Base-by-base conservation (phyloP, 148 eudicot genomes). In the Vaccinium darrowii region DNA sequence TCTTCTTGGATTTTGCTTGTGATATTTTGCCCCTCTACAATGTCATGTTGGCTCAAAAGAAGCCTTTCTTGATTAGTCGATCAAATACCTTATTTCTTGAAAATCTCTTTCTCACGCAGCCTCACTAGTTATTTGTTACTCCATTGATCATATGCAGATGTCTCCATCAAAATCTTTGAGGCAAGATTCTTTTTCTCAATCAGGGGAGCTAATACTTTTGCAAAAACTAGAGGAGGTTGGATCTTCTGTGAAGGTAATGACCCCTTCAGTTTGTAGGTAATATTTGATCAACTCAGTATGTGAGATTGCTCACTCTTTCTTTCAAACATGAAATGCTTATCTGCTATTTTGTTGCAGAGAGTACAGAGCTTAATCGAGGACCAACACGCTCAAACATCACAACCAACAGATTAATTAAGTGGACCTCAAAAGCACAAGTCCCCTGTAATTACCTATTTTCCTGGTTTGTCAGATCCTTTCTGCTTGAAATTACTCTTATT, bases 221-320 rank as follows among this genome's bases (percentile, higher is more conserved):
- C 95, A 95, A 87, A 95, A 93, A 81, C 81, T 95, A 54, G 98
- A 93, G 85, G 95, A 95, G 84, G 94, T 95, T 85, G 95, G 90
- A 74, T 91, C 87, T 77, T 94, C 95, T 79, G 90, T 94, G 72
- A 95, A 91, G 98, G 98, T 95, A 91, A 49, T 71, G 76, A 81
- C 39, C 16, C 79, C 10, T 47, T 47, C 13, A 36, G 5, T 63
- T 15, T 63, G 1, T 81, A 76, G 15, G 62, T 39, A 43, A 9
- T 72, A 62, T 7, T 57, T 30, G 18, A 33, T 21, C 25, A 36
- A 50, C 47, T 7, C 25, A 23, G 13, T 27, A 25, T 33, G 16
- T 1, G 4, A 14, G 23, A 10, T 19, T 19, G 56, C 58, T 50
- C n/a, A 27, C 18, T 27, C 39, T 30, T 69, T 51, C 51, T 73